Conservation (phyloP, 148 eudicot species). For the Polygonum aviculare region DNA sequence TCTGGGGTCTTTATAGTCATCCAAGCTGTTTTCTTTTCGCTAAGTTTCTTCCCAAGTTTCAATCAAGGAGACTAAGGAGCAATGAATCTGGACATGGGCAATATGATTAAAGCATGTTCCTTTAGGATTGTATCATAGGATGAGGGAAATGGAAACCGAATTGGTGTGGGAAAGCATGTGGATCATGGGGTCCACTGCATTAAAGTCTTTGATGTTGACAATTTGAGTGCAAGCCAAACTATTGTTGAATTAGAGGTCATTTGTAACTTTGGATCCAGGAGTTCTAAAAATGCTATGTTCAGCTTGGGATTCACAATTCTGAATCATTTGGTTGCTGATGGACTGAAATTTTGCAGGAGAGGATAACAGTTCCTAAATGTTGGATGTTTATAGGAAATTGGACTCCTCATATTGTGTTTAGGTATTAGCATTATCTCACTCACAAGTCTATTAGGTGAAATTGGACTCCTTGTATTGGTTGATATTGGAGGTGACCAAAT, state of each 20-base stretch:
- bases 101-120: neutral
- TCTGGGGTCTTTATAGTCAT: neutral
- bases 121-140: neutral
- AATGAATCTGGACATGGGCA: neutral
- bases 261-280: neutral
- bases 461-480: neutral
- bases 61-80: neutral
- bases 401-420: neutral
- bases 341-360: neutral
- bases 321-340: neutral
- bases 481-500: neutral
- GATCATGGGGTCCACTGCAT: neutral
- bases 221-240: neutral
- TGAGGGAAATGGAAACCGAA: conserved; percentile 2
- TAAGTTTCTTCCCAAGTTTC: neutral
- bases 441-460: neutral
- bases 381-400: neutral
- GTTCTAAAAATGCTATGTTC: neutral
- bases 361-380: neutral
- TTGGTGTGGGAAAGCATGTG: neutral
- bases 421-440: neutral
- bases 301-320: neutral
- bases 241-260: neutral
- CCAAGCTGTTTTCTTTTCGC: neutral
- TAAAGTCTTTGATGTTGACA: neutral